Evolutionary conservation across 805 yeast species (phyloP), one percentile per base, ranked within the genome.

Genomic region (Saccharomycopsis guyanensis): DNA sequence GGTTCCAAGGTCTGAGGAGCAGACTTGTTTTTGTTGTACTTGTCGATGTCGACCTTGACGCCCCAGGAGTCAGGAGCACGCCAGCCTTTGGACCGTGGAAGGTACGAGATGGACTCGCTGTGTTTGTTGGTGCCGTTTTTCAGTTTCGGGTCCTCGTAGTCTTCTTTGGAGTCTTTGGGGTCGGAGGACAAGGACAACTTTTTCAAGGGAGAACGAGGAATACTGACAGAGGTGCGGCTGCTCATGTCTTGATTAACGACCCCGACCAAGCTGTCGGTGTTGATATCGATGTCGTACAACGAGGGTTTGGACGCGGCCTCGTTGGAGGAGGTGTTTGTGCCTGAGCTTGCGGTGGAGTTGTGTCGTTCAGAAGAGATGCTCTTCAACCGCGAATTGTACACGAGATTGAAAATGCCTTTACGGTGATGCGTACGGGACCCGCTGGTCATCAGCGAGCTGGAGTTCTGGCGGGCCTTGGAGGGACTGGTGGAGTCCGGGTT

Each of bases 21-120:
- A 2, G 38, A 19, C 33, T 46, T 40, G 15, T 32, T 37, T 32
- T 44, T 34, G 22, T 40, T 49, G 18, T 40, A 32, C 33, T 32
- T 36, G 20, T 44, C 38, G 16, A 52, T 39, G 20, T 60, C 62
- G 12, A 54, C 56, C 40, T 70, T 68, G 18, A 70, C 75, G 45
- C 68, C 75, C 75, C 75, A 71, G 47, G 70, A 63, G 52, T 71
- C 75, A 1, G 75, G 75, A 1, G 75, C 73, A 40, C 57, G 63
- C 75, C 75, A 71, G 3, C 58, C 54, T 0, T 57, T 57, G 5
- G 49, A 38, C 10, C 43, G 16, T 2, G 45, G n/a, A 12, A 46
- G 36, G 33, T 22, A 22, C 3, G 20, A 32, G 10, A 12, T 15
- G 12, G 42, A 4, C 15, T 36, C 33, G 22, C 16, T 4, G 18